Base-by-base conservation (phyloP, 2,329 filamentous ascomycete genomes). In the Exophiala bonariae region DNA sequence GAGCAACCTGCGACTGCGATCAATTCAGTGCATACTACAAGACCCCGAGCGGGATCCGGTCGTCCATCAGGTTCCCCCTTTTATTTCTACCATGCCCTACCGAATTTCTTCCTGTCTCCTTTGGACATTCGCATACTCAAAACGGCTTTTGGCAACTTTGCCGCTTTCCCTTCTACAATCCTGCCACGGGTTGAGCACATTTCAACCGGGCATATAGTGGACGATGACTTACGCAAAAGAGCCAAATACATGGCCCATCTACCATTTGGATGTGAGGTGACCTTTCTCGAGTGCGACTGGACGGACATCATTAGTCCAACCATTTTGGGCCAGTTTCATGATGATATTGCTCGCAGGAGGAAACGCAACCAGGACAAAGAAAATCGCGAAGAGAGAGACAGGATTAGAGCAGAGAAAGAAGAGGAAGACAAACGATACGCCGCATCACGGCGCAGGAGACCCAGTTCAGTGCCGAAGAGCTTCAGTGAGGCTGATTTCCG, bases 241-340 rank as follows among this genome's bases (percentile, higher is more conserved):
- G 84, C 88, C 45, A 95, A 93, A 64, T 96, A 96, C 56, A 78
- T 96, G 3, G 82, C 82, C 1, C 91, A 96, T 66, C 76, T 96
- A 4, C 91, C 91, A 0, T 83, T 87, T 41, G 91, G 91, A n/a
- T 96, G 90, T 64, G 86, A 95, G 56, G 87, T 96, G 33, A 89
- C 79, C 56, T 96, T 96, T 60, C 68, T 96, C 1, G 91, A 96
- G 68, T 96, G 91, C 62, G 90, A 96, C 65, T 96, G 91, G 91
- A 90, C 88, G 3, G 90, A 95, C 57, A 87, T 93, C 30, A 87
- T 96, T 4, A 78, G 83, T 3, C 76, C 83, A 1, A 85, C 88
- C 41, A 79, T 88, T 3, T 73, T 96, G n/a, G 82, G 82, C 31
- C 77, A 78, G 1, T 96, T 96, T 67, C 74, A 78, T n/a, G 70